These are phyloP conservation scores for Candida ipomoeae DNA, from an alignment of 805 yeast species.

Conservation along the genomic window DNA sequence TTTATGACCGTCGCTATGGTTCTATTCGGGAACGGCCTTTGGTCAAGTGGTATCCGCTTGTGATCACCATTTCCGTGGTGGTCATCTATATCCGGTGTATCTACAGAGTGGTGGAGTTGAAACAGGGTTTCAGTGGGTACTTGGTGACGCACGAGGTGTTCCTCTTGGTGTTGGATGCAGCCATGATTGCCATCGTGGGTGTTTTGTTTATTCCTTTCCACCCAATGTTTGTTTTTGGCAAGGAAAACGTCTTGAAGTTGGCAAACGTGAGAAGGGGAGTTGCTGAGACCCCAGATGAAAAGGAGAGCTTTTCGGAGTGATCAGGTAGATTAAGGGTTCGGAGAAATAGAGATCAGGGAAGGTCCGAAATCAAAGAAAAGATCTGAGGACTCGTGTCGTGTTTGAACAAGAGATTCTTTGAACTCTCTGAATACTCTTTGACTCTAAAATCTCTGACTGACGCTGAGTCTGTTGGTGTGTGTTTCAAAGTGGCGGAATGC, in stretches of 20 bases:
- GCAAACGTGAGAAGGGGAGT: conserved; percentile 8
- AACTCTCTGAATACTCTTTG: too few relatives aligned
- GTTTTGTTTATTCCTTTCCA: conserved; percentile 36
- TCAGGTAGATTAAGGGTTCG: neutral
- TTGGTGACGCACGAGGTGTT: conserved; percentile 34
- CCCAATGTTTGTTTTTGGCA: conserved; percentile 36
- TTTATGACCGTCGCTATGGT: conserved; percentile 27
- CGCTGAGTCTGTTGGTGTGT: too few relatives aligned
- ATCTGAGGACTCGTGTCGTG: too few relatives aligned
- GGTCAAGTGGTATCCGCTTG: conserved; percentile 32
- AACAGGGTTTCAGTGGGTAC: conserved; percentile 36
- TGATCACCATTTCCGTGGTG: conserved; percentile 30
- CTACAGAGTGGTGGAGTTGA: conserved; percentile 41
- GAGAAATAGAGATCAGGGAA: too few relatives aligned
- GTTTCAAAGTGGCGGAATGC: too few relatives aligned
- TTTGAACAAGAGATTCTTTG: too few relatives aligned
- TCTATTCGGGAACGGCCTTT: conserved; percentile 23
- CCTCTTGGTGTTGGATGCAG: conserved; percentile 37
- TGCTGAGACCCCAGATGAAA: neutral
- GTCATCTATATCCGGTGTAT: conserved; percentile 33
- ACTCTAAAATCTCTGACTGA: too few relatives aligned
- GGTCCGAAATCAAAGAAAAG: too few relatives aligned
- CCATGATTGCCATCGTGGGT: conserved; percentile 35
- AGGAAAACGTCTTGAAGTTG: conserved; percentile 14
- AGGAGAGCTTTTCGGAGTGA: neutral